Percentiles rank a stretch among this genome's conserved stretches.
phyloP scores from a whole-genome alignment of 2,329 filamentous ascomycete genomes.

The Fusarium nurragi region DNA sequence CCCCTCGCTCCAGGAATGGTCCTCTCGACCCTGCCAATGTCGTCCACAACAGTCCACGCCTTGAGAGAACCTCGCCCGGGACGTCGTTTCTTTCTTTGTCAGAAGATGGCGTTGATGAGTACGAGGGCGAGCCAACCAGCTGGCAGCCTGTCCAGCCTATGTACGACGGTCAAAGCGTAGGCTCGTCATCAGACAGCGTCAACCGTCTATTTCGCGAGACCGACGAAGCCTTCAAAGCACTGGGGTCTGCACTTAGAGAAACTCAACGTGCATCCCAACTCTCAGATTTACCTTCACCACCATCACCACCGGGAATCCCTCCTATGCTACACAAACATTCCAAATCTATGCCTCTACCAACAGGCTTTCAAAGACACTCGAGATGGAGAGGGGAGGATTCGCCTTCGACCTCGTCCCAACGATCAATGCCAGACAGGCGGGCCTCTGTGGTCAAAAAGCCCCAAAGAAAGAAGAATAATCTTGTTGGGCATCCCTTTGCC shows the following conservation, averaged over 20 bases:
- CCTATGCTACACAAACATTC: conserved; percentile 29
- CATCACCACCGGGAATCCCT: conserved; percentile 28
- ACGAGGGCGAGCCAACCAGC: conserved; percentile 20
- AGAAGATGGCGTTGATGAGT: conserved; percentile 22
- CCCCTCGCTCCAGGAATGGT: conserved; percentile 37
- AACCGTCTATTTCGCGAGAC: conserved; percentile 60
- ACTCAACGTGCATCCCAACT: conserved; percentile 37
- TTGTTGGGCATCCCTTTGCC: conserved; percentile 18
- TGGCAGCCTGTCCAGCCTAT: conserved; percentile 15
- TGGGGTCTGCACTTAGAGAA: conserved; percentile 54
- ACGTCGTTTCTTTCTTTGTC: conserved; percentile 41
- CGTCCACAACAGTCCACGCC: conserved; percentile 9
- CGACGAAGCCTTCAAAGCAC: conserved; percentile 60
- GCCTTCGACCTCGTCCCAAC: conserved; percentile 18
- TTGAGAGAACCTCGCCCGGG: conserved; percentile 10
- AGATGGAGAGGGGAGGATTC: conserved; percentile 23
- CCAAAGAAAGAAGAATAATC: conserved; percentile 51
- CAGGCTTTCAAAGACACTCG: conserved; percentile 28
- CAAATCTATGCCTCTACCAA: conserved; percentile 40
- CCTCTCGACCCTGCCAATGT: conserved; percentile 5
- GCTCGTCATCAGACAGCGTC: conserved; percentile 50
- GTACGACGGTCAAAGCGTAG: conserved; percentile 31
- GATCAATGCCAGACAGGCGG: conserved; percentile 39
- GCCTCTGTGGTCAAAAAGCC: conserved; percentile 54
- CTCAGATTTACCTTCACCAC: conserved; percentile 27